Conservation (phyloP, 148 eudicot genomes). For the Arbutus unedo region DNA sequence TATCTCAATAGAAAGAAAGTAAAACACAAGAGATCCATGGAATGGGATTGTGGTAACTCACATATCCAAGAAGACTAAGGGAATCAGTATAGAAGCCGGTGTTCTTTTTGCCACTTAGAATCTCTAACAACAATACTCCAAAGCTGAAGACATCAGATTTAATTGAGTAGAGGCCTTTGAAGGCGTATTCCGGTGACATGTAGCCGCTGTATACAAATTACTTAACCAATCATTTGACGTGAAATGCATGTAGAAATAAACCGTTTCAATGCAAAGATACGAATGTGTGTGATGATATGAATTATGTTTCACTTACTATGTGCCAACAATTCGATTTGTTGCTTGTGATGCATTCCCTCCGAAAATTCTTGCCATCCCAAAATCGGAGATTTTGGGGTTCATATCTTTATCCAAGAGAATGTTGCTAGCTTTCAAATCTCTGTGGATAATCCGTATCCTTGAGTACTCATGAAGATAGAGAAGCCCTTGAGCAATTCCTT, state of each 20-base stretch:
- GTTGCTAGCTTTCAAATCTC: slow-evolving; percentile 39
- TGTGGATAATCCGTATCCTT: slow-evolving; percentile 29
- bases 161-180: background rate
- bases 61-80: background rate
- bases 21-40: background rate
- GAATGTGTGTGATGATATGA: slow-evolving; percentile 3
- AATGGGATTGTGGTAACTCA: background rate
- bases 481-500: slow-evolving; percentile 8
- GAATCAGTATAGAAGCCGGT: background rate
- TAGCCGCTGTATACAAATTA: background rate
- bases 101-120: background rate
- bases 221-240: background rate
- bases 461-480: slow-evolving; percentile 34
- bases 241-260: no score
- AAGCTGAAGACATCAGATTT: background rate
- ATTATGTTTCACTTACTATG: no score
- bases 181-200: background rate
- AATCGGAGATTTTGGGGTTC: no score
- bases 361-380: no score
- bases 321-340: no score
- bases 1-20: background rate
- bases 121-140: background rate
- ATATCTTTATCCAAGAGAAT: slow-evolving; percentile 5
- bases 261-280: no score
- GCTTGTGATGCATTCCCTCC: no score